Conservation (phyloP, 768 basidiomycete species). For the Suillus decipiens region DNA sequence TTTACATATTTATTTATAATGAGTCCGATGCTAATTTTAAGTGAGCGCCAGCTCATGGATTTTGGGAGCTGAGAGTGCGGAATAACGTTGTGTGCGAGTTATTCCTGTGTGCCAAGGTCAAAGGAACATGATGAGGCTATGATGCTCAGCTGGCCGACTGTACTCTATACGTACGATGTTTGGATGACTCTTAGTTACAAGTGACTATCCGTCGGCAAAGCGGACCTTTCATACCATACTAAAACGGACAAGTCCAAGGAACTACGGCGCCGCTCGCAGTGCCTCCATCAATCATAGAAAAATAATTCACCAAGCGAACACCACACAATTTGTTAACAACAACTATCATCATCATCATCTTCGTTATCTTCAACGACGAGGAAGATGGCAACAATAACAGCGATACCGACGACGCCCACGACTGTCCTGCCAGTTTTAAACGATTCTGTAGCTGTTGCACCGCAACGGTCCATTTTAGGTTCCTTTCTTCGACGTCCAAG, state of each 20-base stretch:
- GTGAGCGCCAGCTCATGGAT: too few species aligned
- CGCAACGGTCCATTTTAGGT: slow-evolving; percentile 57
- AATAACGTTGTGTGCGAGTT: too few species aligned
- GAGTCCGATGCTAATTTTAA: too few species aligned
- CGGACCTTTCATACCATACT: not conserved
- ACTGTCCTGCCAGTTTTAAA: slow-evolving; percentile 9
- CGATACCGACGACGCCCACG: not conserved
- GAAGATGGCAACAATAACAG: not conserved
- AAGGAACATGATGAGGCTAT: too few species aligned
- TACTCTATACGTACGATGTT: too few species aligned
- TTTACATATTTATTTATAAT: too few species aligned
- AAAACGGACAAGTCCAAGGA: not conserved
- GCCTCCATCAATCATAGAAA: slow-evolving; percentile 4
- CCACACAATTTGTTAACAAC: not conserved
- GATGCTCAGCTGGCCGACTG: too few species aligned
- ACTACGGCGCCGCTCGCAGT: slow-evolving; percentile 5
- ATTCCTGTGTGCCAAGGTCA: too few species aligned
- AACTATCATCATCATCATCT: not conserved
- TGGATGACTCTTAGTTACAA: too few species aligned
- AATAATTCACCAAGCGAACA: not conserved
- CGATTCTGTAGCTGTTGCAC: slow-evolving; percentile 34
- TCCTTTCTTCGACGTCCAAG: slow-evolving; percentile 72
- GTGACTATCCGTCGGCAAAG: not conserved
- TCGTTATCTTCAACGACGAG: not conserved
- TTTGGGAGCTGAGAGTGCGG: too few species aligned